These are phyloP conservation scores for Colletotrichum higginsianum DNA, from an alignment of 2,329 filamentous ascomycete genomes.

Conservation along the genomic window DNA sequence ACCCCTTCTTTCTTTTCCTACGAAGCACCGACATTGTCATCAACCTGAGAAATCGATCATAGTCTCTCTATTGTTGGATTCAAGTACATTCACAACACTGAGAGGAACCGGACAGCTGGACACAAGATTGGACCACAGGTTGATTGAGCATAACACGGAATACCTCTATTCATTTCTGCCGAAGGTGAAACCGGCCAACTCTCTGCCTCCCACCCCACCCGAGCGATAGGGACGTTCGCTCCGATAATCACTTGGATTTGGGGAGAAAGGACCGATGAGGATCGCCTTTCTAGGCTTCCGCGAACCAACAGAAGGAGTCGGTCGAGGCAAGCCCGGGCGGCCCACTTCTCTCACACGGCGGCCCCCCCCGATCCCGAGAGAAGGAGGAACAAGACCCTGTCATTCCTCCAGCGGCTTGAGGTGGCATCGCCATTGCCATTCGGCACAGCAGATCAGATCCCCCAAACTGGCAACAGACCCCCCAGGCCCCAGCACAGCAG, in stretches of 20 bases:
- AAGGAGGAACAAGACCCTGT: slow-evolving; percentile 15
- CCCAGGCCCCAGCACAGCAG: slow-evolving; percentile 11
- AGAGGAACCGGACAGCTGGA: not conserved
- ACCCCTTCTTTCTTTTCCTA: not conserved
- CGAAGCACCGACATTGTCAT: not conserved
- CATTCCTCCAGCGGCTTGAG: slow-evolving; percentile 8
- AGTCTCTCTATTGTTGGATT: not conserved
- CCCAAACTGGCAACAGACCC: not conserved
- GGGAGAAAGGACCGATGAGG: slow-evolving; percentile 20
- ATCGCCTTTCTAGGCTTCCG: slow-evolving; percentile 23
- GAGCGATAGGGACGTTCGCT: no score
- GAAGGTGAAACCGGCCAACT: not conserved
- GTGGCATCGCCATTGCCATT: slow-evolving; percentile 9
- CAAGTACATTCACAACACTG: not conserved
- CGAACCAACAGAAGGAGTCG: slow-evolving; percentile 22
- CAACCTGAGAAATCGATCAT: not conserved
- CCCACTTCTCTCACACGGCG: slow-evolving; percentile 34
- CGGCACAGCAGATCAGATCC: slow-evolving; percentile 2
- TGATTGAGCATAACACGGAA: no score
- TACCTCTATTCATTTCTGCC: not conserved
- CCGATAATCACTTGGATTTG: not conserved
- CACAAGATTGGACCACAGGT: not conserved
- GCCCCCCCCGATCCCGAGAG: slow-evolving; percentile 19
- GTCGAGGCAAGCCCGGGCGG: slow-evolving; percentile 3
- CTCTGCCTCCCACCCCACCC: no score